These are phyloP conservation scores for Phaffia tasmanica DNA, from an alignment of 768 basidiomycete genomes.

Conservation along the genomic window DNA sequence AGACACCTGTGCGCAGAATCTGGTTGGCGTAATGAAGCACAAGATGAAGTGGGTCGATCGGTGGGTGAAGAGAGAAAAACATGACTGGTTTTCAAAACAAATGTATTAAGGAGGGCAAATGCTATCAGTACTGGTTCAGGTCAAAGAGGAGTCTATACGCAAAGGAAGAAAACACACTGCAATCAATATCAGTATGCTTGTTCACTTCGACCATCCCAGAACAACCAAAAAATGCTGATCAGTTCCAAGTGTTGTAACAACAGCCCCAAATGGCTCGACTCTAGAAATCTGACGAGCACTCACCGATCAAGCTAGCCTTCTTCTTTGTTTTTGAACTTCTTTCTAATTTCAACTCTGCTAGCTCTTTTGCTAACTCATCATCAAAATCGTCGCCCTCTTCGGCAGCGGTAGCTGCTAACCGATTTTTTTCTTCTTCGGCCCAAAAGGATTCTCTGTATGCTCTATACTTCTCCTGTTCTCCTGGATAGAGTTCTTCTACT, in stretches of 20 bases:
- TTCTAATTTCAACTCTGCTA: slow-evolving; percentile 58
- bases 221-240: neutral
- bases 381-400: slow-evolving; percentile 51
- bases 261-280: neutral
- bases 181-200: slow-evolving; percentile 14
- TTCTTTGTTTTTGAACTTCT: slow-evolving; percentile 43
- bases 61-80: slow-evolving; percentile 21
- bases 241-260: neutral
- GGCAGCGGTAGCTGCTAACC: slow-evolving; percentile 35
- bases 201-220: neutral
- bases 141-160: neutral
- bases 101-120: too few species aligned
- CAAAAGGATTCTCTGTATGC: slow-evolving; percentile 1
- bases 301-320: slow-evolving; percentile 15
- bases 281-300: neutral
- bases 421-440: neutral
- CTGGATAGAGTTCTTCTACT: slow-evolving; percentile 62
- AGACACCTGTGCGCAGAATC: slow-evolving; percentile 7
- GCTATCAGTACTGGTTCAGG: neutral
- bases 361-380: slow-evolving; percentile 58
- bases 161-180: slow-evolving; percentile 8
- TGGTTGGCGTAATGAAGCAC: slow-evolving; percentile 4
- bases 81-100: neutral
- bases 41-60: slow-evolving; percentile 6
- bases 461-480: slow-evolving; percentile 28